Base-by-base conservation (phyloP, 1,284 basidiomycete species). In the Coriolopsis trogii region DNA sequence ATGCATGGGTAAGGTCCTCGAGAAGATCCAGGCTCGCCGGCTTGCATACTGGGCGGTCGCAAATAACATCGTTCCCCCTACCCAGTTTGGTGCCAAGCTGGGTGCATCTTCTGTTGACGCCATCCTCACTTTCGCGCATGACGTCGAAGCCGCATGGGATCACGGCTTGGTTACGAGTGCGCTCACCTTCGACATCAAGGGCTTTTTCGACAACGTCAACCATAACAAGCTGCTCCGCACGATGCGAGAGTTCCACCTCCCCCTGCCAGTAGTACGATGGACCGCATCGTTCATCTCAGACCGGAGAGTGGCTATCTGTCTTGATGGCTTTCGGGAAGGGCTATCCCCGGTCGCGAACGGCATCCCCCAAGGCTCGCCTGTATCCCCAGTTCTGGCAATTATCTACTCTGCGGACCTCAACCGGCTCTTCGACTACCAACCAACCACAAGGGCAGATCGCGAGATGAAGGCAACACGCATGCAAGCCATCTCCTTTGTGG, bases 1-100 rank as follows among this genome's bases (percentile, higher is more conserved):
- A 23, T 59, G 56, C 25, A 30, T 65, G 4, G 60, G 59, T 3
- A 67, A 67, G 46, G 42, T 55, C 6, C 30, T 64, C 0, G 66
- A 67, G 49, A 59, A 60, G 34, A 34, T 64, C 2, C 30, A 31
- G 23, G 37, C 37, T 15, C 37, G 37, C 18, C 37, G 37, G 12
- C 37, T 39, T 3, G 37, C 37, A 15, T 9, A 39, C 9, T 39
- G 16, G 16, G 37, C 37, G 18, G 23, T 24, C 3, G 37, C 37
- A 15, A 39, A 8, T 18, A 41, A 29, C 54, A 53, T 41, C 50
- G 58, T 7, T 51, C 50, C 33, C 4, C 41, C 21, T n/a, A 31
- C 30, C 4, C 30, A 31, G 30, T 31, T 31, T 12, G 24, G 13
- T 31, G 16, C n/a, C 26, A 52, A 13, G 31, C 54, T 29, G 31